Conservation (phyloP, 1,284 basidiomycete species). For the Apiotrichum montevideense region DNA sequence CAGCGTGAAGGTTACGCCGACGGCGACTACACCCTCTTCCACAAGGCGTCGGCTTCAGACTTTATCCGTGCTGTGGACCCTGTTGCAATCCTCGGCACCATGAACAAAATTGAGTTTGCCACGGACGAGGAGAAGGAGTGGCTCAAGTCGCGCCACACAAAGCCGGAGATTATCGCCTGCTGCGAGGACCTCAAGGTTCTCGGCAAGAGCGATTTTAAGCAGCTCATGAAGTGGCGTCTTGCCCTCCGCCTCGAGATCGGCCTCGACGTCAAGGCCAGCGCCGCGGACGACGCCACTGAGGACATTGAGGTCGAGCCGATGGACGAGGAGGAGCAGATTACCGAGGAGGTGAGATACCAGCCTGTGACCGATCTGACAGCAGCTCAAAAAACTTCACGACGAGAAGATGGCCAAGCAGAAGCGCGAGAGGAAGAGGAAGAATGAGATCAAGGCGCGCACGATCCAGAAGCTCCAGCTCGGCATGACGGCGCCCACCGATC, state of each 20-base stretch:
- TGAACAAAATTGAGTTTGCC: slow-evolving; percentile 76
- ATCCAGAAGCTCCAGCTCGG: slow-evolving; percentile 94
- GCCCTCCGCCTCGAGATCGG: slow-evolving; percentile 79
- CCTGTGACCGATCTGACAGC: slow-evolving; percentile 10
- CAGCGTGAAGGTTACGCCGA: slow-evolving; percentile 94
- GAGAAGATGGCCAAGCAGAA: slow-evolving; percentile 69
- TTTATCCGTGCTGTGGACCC: slow-evolving; percentile 69
- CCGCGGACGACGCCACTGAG: slow-evolving; percentile 68
- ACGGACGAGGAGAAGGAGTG: slow-evolving; percentile 84
- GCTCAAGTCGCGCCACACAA: slow-evolving; percentile 66
- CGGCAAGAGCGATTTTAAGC: slow-evolving; percentile 95
- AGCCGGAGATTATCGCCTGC: slow-evolving; percentile 71
- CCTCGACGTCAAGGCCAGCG: slow-evolving; percentile 68
- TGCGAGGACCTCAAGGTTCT: slow-evolving; percentile 92
- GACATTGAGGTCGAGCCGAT: slow-evolving; percentile 68
- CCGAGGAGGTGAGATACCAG: slow-evolving; percentile 61
- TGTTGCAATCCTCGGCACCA: slow-evolving; percentile 70
- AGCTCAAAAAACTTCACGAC: slow-evolving; percentile 79
- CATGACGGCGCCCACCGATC: slow-evolving; percentile 95
- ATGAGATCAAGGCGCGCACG: slow-evolving; percentile 81
- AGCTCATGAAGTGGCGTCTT: slow-evolving; percentile 83
- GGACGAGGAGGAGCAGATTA: slow-evolving; percentile 82
- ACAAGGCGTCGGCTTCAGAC: slow-evolving; percentile 62
- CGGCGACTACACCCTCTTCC: slow-evolving; percentile 87
- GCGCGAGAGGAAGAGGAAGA: slow-evolving; percentile 76